A percentile compares a stretch with the other conserved stretches of the same genome.
These are phyloP conservation scores for Leptographium flavum DNA, from an alignment of 2,329 filamentous ascomycete genomes.

Conservation along the genomic window DNA sequence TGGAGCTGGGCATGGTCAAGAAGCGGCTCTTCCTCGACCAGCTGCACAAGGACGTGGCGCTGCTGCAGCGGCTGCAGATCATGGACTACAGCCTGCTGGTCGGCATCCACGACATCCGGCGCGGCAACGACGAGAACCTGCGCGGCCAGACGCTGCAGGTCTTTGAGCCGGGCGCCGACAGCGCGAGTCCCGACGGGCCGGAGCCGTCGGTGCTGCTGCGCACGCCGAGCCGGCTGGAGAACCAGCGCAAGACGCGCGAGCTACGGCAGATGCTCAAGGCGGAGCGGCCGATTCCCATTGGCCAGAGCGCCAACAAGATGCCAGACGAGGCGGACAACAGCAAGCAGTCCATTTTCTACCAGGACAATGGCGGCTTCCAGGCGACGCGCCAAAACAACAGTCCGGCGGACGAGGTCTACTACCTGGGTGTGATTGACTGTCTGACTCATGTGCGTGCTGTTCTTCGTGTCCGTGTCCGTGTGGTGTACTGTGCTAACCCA, in stretches of 20 bases:
- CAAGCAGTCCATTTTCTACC: constrained; percentile 73
- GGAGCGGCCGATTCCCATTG: constrained; percentile 88
- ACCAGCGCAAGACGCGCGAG: constrained; percentile 77
- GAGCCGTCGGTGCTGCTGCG: constrained; percentile 54
- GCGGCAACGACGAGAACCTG: constrained; percentile 91
- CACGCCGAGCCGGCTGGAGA: constrained; percentile 89
- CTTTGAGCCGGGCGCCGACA: constrained; percentile 74
- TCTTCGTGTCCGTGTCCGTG: constrained; percentile 8
- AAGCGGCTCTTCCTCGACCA: constrained; percentile 81
- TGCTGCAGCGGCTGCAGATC: constrained; percentile 80
- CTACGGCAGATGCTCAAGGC: constrained; percentile 83
- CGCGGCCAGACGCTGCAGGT: constrained; percentile 81
- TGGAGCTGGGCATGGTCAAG: constrained; percentile 82
- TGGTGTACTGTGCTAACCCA: not conserved
- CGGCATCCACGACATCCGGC: constrained; percentile 79
- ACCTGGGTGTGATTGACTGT: constrained; percentile 96
- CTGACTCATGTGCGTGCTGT: constrained; percentile 69
- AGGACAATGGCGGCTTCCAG: constrained; percentile 82
- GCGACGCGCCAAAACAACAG: constrained; percentile 83
- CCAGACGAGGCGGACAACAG: constrained; percentile 73
- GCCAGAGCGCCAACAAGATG: constrained; percentile 70
- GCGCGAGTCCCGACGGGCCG: constrained; percentile 33
- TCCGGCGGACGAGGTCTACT: constrained; percentile 86
- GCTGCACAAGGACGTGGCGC: constrained; percentile 70
- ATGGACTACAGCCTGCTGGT: constrained; percentile 98